Evolutionary conservation across 257 asterid genomes (phyloP), one percentile per base, ranked within the genome.

Genomic region (Paraleonurus japonicus): DNA sequence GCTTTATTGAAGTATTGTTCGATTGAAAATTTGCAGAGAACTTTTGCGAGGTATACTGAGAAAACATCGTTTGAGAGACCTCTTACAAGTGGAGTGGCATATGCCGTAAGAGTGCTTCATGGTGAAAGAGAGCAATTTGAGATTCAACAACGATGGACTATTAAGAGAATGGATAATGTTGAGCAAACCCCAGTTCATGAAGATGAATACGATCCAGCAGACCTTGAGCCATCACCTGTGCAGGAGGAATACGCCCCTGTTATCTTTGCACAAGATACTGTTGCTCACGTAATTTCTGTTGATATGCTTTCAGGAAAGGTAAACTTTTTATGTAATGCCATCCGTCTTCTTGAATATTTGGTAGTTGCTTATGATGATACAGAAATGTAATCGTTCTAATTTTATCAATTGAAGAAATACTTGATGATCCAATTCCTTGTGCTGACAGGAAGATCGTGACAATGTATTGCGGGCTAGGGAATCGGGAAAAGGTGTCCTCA

Each of bases 221-320:
- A 76, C 72, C 88, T 87, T 9, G 94, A 88, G 83, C 83, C 88
- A n/a, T 95, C 97, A 5, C 98, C 95, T 17, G 80, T 85, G 69
- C 94, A 92, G 74, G 95, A 85, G 47, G 99, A 95, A 77, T 95
- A 89, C 67, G 99, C 96, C 48, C 99, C 99, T 0, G 99, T 92
- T 69, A 89, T 95, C 70, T 95, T 95, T 76, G 99, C 99, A 13
- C 99, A 95, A 78, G 99, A 95, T 65, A 95, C 98, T 16, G 90
- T 95, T 53, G 88, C 96, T 7, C 99, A 95, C 76, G 96, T 95
- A 5, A 86, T 95, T 54, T 95, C 99, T 39, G 87, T 95, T 65
- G 99, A 95, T 78, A 74, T 95, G 90, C 88, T 95, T n/a, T 89
- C 99, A 0, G 99, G 99, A 72, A 89, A 95, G 96, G 99, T 92